Conservation (phyloP, 495 filamentous ascomycete genomes). For the Peziza echinospora region DNA sequence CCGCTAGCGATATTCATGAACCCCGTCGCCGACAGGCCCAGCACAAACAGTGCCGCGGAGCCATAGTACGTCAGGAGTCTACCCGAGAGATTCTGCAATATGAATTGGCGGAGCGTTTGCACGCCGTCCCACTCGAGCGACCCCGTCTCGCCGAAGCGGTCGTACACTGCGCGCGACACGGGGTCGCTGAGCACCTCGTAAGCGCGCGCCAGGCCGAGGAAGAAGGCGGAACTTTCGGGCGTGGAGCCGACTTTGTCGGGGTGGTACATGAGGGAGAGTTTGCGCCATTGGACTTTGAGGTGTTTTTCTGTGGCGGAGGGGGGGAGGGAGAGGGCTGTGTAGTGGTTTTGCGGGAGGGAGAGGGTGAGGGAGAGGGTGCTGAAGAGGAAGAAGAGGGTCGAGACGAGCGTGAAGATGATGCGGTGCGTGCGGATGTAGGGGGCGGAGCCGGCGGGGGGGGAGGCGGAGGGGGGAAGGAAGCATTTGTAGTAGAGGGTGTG, state of each 20-base stretch:
- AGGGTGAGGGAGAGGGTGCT: not conserved
- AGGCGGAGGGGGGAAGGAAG: not conserved
- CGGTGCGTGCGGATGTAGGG: not conserved
- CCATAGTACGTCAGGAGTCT: no score
- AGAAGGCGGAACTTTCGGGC: not conserved
- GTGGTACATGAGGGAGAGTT: not conserved
- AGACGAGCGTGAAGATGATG: not conserved
- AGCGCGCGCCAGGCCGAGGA: not conserved
- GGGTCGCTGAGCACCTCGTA: not conserved
- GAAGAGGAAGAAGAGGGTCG: no score
- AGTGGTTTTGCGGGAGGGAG: not conserved
- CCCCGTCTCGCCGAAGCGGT: not conserved
- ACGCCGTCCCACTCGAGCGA: no score
- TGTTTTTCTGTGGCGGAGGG: not conserved
- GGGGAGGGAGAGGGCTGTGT: not conserved
- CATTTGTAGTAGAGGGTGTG: not conserved
- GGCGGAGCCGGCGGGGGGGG: not conserved
- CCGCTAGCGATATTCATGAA: no score
- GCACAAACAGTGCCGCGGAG: no score
- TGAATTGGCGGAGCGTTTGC: no score
- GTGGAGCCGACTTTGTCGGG: not conserved
- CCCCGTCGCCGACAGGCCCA: no score
- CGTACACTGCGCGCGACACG: not conserved
- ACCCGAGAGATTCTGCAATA: no score
- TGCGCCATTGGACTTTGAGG: not conserved